phyloP scores from a whole-genome alignment of 495 filamentous ascomycete species.

The Cetradonia linearis region DNA sequence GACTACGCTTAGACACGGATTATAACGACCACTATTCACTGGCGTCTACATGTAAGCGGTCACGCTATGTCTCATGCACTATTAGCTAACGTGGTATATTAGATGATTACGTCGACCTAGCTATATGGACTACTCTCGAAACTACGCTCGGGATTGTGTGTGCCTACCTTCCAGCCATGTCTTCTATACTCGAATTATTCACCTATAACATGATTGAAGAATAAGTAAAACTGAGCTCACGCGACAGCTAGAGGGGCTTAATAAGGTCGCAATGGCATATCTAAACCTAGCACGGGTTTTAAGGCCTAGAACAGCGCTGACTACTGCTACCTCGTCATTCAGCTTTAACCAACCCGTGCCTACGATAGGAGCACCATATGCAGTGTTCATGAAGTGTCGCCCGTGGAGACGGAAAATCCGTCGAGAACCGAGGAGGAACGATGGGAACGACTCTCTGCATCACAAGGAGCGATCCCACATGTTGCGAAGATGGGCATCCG shows the following conservation, averaged over 20 bases:
- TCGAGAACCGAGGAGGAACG: not conserved
- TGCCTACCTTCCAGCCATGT: constrained; percentile 36
- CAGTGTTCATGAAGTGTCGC: not conserved
- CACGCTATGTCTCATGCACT: too few relatives aligned
- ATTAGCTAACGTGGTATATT: constrained; percentile 2
- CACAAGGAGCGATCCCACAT: not conserved
- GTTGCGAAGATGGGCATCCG: not conserved
- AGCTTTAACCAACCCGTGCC: constrained; percentile 2
- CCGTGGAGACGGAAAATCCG: not conserved
- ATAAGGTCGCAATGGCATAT: not conserved
- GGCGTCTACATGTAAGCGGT: constrained; percentile 11
- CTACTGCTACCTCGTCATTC: constrained; percentile 1
- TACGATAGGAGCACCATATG: not conserved
- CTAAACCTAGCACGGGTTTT: not conserved
- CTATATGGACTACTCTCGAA: constrained; percentile 37
- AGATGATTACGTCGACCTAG: constrained; percentile 19
- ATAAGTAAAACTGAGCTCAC: not conserved
- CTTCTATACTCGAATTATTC: constrained; percentile 14
- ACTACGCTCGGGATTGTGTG: constrained; percentile 35
- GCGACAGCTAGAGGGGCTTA: not conserved
- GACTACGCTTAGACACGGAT: constrained; percentile 26
- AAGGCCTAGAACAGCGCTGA: not conserved
- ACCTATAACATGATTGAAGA: not conserved
- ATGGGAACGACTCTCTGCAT: not conserved
- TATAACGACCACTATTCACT: constrained; percentile 2